A percentile compares a stretch with the other conserved stretches of the same genome.
phyloP scores from a whole-genome alignment of 2,329 filamentous ascomycete genomes.

The Diaporthe citriasiana region DNA sequence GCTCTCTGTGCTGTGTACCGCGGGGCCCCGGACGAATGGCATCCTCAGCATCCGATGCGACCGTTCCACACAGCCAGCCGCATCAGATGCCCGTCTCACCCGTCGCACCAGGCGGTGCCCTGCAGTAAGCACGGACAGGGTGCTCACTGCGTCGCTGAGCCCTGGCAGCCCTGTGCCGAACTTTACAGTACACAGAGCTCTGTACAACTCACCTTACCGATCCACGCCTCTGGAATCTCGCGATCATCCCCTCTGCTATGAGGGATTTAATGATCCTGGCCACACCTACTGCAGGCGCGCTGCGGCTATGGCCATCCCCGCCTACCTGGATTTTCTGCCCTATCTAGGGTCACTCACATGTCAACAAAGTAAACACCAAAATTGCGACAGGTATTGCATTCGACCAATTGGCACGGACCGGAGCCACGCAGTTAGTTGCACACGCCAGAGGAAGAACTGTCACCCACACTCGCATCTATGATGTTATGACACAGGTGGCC shows the following conservation, averaged over 20 bases:
- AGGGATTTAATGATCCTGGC: constrained; percentile 29
- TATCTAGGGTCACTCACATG: constrained; percentile 15
- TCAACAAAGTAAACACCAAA: not conserved
- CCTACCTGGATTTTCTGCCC: not conserved
- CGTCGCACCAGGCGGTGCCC: not conserved
- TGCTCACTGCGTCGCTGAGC: not conserved
- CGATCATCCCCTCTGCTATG: constrained; percentile 26
- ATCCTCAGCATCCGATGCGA: constrained; percentile 24
- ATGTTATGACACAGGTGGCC: constrained; percentile 4
- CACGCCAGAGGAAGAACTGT: not conserved
- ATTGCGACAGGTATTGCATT: constrained; percentile 2
- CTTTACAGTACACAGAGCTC: not conserved
- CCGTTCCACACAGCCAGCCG: constrained; percentile 33
- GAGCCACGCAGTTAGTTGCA: not conserved
- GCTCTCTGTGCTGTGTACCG: constrained; percentile 9
- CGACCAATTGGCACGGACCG: constrained; percentile 1
- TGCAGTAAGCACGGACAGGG: constrained; percentile 2
- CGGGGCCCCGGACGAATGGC: constrained; percentile 33
- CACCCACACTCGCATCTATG: constrained; percentile 24
- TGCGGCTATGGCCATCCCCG: constrained; percentile 19
- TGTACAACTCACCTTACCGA: constrained; percentile 17
- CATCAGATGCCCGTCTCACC: constrained; percentile 37
- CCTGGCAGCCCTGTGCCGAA: constrained; percentile 12
- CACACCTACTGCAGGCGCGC: constrained; percentile 30
- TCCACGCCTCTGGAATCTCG: constrained; percentile 26